A percentile compares a stretch with the other conserved stretches of the same genome.
These are phyloP conservation scores for Colletotrichum liaoningense DNA, from an alignment of 2,329 filamentous ascomycete species.

Conservation along the genomic window DNA sequence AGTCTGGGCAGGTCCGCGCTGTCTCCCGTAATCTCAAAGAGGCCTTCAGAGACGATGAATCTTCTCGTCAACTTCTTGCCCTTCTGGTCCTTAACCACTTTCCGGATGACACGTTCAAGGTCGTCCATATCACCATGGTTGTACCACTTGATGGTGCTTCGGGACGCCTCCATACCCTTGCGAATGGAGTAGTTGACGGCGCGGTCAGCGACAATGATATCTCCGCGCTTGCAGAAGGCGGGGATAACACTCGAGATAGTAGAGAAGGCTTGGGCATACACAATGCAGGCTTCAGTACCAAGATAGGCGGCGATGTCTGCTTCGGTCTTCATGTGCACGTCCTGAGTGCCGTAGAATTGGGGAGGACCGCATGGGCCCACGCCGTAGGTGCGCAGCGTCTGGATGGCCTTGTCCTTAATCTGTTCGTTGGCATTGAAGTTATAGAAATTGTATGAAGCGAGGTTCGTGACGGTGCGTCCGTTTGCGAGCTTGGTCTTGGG, in stretches of 20 bases:
- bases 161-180: slow-evolving; percentile 92
- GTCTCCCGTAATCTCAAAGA: slow-evolving; percentile 93
- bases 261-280: slow-evolving; percentile 96
- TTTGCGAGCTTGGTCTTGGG: slow-evolving; percentile 90
- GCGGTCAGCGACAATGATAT: slow-evolving; percentile 95
- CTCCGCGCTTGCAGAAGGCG: slow-evolving; percentile 95
- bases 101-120: slow-evolving; percentile 84
- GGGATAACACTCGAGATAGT: slow-evolving; percentile 98
- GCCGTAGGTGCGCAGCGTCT: slow-evolving; percentile 93
- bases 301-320: slow-evolving; percentile 91
- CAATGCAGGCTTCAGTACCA: slow-evolving; percentile 88
- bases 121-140: slow-evolving; percentile 97
- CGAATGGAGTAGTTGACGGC: slow-evolving; percentile 94
- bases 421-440: slow-evolving; percentile 94
- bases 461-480: slow-evolving; percentile 91
- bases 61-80: slow-evolving; percentile 89
- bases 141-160: slow-evolving; percentile 93
- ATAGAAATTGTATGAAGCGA: slow-evolving; percentile 97
- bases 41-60: slow-evolving; percentile 94
- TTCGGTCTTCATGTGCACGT: slow-evolving; percentile 98
- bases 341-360: slow-evolving; percentile 97
- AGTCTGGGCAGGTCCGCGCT: slow-evolving; percentile 86
- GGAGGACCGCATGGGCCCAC: slow-evolving; percentile 97
- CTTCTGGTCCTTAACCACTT: slow-evolving; percentile 87
- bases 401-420: slow-evolving; percentile 94